These are phyloP conservation scores for Chenopodium berlandieri DNA, from an alignment of 148 eudicot genomes.

Conservation along the genomic window DNA sequence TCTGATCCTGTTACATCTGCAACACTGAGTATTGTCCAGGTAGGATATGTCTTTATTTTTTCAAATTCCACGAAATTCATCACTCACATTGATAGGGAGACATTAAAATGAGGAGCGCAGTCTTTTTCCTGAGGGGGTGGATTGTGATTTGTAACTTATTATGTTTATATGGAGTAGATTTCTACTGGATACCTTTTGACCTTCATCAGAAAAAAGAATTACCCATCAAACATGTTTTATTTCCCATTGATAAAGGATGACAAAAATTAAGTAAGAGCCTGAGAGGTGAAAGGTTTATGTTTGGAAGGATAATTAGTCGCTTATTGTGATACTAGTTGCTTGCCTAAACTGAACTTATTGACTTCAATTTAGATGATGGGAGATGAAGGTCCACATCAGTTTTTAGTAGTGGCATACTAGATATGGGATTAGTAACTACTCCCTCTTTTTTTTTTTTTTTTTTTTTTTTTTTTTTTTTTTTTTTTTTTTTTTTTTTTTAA, in stretches of 20 bases:
- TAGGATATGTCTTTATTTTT: conserved; percentile 22
- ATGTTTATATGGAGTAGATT: background rate
- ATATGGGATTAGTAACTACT: background rate
- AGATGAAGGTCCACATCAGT: background rate
- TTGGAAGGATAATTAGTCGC: background rate
- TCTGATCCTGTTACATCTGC: conserved; percentile 99
- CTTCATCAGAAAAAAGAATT: background rate
- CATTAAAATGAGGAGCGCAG: background rate
- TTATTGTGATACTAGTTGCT: background rate
- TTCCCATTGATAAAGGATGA: background rate
- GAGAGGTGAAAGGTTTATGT: background rate
- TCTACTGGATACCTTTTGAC: background rate
- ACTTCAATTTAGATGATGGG: background rate
- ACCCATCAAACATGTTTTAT: background rate
- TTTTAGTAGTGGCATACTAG: background rate
- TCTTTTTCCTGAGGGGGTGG: background rate
- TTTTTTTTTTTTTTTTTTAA: no score
- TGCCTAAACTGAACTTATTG: background rate
- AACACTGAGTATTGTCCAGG: conserved; percentile 97
- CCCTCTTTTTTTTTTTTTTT: no score
- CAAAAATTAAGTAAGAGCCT: background rate
- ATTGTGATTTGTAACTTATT: background rate
- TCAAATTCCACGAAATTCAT: background rate
- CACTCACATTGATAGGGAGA: background rate
- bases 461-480: no score